A percentile compares a stretch with the other conserved stretches of the same genome.
These are phyloP conservation scores for Asterophora parasitica DNA, from an alignment of 768 basidiomycete species.

Conservation along the genomic window DNA sequence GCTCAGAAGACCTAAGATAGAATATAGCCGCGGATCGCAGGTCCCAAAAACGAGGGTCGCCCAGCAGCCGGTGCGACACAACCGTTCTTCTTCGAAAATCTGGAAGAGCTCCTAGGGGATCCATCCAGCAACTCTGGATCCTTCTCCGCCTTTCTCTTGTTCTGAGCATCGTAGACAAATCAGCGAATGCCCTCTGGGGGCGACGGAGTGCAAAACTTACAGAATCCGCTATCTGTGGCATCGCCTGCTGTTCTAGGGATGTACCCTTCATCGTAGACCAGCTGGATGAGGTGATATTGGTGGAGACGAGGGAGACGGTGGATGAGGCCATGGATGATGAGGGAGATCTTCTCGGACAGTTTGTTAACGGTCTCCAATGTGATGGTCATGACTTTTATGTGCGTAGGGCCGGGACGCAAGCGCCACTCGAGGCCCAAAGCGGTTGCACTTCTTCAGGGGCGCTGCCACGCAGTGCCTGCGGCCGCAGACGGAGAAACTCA, in stretches of 20 bases:
- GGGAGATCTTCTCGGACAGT: not conserved
- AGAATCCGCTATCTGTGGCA: not conserved
- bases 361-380: no score
- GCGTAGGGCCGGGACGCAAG: no score
- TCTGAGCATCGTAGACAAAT: not conserved
- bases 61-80: conserved; percentile 22
- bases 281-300: conserved; percentile 2
- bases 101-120: conserved; percentile 9
- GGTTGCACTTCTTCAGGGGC: no score
- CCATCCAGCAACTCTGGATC: no score
- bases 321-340: conserved; percentile 12
- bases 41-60: conserved; percentile 17
- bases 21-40: no score
- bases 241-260: not conserved
- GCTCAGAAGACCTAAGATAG: not conserved
- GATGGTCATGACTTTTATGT: no score
- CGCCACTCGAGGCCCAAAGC: no score
- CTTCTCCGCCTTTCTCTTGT: not conserved
- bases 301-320: conserved; percentile 13
- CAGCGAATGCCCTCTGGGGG: not conserved
- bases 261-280: not conserved
- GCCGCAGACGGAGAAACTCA: no score
- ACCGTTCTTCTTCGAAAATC: conserved; percentile 18
- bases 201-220: not conserved
- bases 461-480: no score